phyloP scores from a whole-genome alignment of 345 rosid genomes.

The Cochlearia excelsa region DNA sequence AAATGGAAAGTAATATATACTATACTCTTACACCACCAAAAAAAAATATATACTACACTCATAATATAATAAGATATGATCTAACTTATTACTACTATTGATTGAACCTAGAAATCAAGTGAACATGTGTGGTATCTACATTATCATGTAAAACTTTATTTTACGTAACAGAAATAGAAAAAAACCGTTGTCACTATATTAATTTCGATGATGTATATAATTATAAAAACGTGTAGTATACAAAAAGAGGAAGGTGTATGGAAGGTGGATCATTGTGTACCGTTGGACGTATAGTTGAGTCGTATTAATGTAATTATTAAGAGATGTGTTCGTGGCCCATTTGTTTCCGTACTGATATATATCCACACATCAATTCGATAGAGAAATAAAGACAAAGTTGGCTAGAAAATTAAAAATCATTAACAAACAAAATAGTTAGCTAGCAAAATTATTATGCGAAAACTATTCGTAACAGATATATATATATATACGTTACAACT shows the following conservation, averaged over 20 bases:
- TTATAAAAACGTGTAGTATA: slow-evolving; percentile 24
- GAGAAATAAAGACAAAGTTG: slow-evolving; percentile 28
- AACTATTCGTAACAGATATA: background rate
- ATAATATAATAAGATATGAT: background rate
- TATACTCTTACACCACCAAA: too few relatives aligned
- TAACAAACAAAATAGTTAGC: background rate
- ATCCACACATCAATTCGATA: slow-evolving; percentile 22
- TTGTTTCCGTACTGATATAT: slow-evolving; percentile 19
- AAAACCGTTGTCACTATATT: slow-evolving; percentile 20
- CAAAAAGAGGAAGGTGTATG: slow-evolving; percentile 1
- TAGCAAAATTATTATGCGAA: background rate
- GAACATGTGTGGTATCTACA: slow-evolving; percentile 12
- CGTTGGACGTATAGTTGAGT: slow-evolving; percentile 34
- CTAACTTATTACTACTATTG: slow-evolving; percentile 7
- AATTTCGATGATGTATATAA: slow-evolving; percentile 13
- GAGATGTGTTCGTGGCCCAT: slow-evolving; percentile 26
- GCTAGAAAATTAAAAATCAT: slow-evolving; percentile 21
- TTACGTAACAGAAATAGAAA: background rate
- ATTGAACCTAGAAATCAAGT: slow-evolving; percentile 19
- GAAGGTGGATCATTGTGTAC: slow-evolving; percentile 5
- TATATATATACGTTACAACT: too few relatives aligned
- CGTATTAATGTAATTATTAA: slow-evolving; percentile 10
- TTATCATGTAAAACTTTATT: background rate
- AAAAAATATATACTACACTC: too few relatives aligned
- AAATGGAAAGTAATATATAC: too few relatives aligned